Conservation (phyloP, 495 filamentous ascomycete genomes). For the Trichocladium uniseriatum region DNA sequence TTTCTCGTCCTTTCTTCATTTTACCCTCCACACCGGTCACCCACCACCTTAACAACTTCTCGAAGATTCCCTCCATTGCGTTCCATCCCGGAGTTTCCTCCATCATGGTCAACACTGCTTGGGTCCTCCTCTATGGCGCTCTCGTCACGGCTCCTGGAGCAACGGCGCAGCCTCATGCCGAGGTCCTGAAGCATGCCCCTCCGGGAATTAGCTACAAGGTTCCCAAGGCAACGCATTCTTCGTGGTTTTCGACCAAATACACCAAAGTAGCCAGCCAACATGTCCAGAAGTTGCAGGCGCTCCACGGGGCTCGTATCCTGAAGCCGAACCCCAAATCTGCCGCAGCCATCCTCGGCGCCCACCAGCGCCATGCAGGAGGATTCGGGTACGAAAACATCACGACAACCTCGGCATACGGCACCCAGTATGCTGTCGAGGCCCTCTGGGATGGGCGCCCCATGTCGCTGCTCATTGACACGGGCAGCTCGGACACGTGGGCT, state of each 20-base stretch:
- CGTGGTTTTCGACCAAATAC: not conserved
- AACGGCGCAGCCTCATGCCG: not conserved
- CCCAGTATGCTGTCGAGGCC: slow-evolving; percentile 30
- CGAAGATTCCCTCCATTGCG: not conserved
- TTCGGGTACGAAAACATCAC: slow-evolving; percentile 34
- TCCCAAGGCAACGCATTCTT: slow-evolving; percentile 9
- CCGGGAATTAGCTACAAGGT: slow-evolving; percentile 18
- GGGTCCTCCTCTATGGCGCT: not conserved
- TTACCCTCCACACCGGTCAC: too few species aligned
- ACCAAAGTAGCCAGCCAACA: slow-evolving; percentile 5
- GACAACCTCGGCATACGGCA: slow-evolving; percentile 28
- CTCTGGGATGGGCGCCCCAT: slow-evolving; percentile 22
- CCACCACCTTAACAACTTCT: too few species aligned
- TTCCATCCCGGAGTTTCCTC: not conserved
- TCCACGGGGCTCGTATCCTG: slow-evolving; percentile 2
- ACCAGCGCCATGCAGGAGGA: slow-evolving; percentile 23
- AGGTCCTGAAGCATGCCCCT: slow-evolving; percentile 9
- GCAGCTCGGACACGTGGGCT: slow-evolving; percentile 54
- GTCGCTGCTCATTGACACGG: slow-evolving; percentile 50
- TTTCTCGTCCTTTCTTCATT: too few species aligned
- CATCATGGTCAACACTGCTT: not conserved
- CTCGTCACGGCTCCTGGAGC: not conserved
- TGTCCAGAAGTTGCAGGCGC: slow-evolving; percentile 14
- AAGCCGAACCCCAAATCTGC: slow-evolving; percentile 21
- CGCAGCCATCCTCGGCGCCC: slow-evolving; percentile 24